Conservation (phyloP, 306 rosid genomes). For the Pueraria montana region DNA sequence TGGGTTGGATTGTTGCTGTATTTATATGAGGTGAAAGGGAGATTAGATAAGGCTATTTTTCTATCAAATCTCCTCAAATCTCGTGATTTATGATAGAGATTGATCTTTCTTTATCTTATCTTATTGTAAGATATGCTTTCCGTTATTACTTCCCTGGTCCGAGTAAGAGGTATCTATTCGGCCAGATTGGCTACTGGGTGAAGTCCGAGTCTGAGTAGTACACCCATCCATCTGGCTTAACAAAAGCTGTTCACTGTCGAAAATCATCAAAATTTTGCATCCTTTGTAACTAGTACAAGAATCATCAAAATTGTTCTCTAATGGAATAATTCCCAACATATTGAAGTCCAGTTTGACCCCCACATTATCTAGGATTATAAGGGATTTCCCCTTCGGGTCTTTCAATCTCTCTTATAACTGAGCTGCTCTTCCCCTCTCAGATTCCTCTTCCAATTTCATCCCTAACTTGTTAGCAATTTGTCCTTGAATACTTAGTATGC, state of each 20-base stretch:
- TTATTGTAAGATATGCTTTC: too few species aligned
- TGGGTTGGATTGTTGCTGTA: too few species aligned
- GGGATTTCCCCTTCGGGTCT: neutral
- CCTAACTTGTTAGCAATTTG: conserved; percentile 2
- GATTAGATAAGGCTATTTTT: too few species aligned
- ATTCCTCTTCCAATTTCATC: neutral
- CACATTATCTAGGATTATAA: too few species aligned
- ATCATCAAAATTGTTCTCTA: neutral
- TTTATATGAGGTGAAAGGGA: too few species aligned
- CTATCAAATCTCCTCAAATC: too few species aligned
- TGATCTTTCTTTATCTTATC: too few species aligned
- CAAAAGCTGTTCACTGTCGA: neutral
- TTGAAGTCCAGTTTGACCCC: neutral
- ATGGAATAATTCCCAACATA: conserved; percentile 40
- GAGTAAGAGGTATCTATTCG: too few species aligned
- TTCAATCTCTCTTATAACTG: neutral
- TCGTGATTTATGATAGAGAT: too few species aligned
- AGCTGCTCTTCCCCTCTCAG: neutral
- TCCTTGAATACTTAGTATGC: neutral
- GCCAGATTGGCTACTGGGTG: too few species aligned
- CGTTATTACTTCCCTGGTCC: too few species aligned
- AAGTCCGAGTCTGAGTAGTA: too few species aligned
- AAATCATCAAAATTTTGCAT: conserved; percentile 41
- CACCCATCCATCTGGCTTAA: neutral
- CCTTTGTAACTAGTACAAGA: neutral